Conservation (phyloP, 2,329 filamentous ascomycete genomes). For the Calonectria pseudoturangicola region DNA sequence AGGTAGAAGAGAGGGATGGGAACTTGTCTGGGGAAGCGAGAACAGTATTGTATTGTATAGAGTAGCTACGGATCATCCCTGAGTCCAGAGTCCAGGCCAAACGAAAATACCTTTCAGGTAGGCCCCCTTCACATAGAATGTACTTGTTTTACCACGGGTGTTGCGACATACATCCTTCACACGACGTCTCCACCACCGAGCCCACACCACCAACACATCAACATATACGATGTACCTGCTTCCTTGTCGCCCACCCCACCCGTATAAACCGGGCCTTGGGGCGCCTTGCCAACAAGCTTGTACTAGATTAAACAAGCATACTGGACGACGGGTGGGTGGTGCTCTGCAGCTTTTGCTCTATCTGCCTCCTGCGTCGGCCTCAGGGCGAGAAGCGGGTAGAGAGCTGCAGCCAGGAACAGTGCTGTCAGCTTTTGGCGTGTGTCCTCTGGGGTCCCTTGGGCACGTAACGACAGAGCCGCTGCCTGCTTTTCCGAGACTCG, state of each 20-base stretch:
- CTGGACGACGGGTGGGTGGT: background rate
- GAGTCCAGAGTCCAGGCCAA: background rate
- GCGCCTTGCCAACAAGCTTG: background rate
- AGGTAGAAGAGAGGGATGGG: background rate
- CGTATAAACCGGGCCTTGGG: background rate
- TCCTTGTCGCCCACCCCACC: conserved; percentile 8
- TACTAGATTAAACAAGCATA: conserved; percentile 27
- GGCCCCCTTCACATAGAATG: conserved; percentile 14
- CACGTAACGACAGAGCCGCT: background rate
- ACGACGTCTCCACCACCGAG: background rate
- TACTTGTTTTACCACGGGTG: conserved; percentile 6
- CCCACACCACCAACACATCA: conserved; percentile 22
- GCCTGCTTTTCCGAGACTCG: background rate
- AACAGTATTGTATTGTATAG: conserved; percentile 16
- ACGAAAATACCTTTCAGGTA: conserved; percentile 5
- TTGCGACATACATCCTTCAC: conserved; percentile 16
- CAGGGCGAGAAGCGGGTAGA: background rate
- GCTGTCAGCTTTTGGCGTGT: background rate
- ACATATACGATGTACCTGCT: background rate
- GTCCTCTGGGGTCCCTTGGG: background rate
- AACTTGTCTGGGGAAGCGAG: conserved; percentile 13
- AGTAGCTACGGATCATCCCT: conserved; percentile 12
- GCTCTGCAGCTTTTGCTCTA: background rate
- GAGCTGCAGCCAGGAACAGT: background rate
- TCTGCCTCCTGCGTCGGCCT: background rate